Evolutionary conservation across 805 yeast species (phyloP), one percentile per base, ranked within the genome.

Genomic region (Phaffomyces thermotolerans): DNA sequence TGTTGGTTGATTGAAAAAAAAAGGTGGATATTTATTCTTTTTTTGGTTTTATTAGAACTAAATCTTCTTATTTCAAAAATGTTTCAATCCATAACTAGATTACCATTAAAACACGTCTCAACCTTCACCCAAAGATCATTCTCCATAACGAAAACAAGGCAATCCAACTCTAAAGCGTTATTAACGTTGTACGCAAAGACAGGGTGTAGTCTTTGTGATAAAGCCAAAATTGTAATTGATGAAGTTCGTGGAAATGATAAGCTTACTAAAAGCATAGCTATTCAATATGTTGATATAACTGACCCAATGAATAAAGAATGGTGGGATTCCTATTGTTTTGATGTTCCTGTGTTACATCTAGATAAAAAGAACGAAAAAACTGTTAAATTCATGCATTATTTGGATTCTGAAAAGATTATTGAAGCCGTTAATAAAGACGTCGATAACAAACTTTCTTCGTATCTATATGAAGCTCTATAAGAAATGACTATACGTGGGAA

Each of bases 261-360:
- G n/a, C 46, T 57, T 17, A 48, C 52, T 31, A 52, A 57, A 4
- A 54, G 57, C 14, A 51, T 72, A 3, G 51, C 63, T 8, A 57
- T 78, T 41, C 59, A 63, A 4, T 62, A 67, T 12, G 64, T 81
- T 4, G 85, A 84, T 56, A 84, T 84, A 29, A 75, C 75, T 59
- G 66, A 70, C 24, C 77, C 78, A 0, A 72, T 73, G 42, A 80
- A 84, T 54, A 66, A 73, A 39, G 66, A 70, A 39, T 83, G 87
- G 81, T 82, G 79, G 71, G 85, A 82, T 41, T 68, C 71, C 47
- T 84, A 84, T 52, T 78, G 89, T 52, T 83, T 78, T 57, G 95
- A 84, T 56, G 82, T 84, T 6, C 95, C 95, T 0, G 95, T 84
- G 0, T 56, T 84, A 35, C 90, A 84, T 57, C 68, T 84, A 8